Evolutionary conservation across 2,329 filamentous ascomycete genomes (phyloP).

Genomic region (Aureobasidium sp.): DNA sequence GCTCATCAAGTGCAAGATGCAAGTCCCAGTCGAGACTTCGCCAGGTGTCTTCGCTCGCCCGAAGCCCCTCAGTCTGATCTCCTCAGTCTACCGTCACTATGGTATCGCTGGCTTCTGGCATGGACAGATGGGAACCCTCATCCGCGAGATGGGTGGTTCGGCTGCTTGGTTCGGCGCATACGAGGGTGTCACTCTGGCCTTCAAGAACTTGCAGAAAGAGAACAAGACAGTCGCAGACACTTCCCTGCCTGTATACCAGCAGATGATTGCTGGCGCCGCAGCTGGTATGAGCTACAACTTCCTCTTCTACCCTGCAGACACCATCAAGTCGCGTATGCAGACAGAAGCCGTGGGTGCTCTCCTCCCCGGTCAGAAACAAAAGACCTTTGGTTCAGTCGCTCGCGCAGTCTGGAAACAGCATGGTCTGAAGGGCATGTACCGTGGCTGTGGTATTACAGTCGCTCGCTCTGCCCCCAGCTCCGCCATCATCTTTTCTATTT

Average conservation of each 20-base stretch:
- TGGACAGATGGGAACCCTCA: conserved; percentile 85
- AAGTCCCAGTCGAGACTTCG: conserved; percentile 48
- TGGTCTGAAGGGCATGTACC: conserved; percentile 78
- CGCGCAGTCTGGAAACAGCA: conserved; percentile 71
- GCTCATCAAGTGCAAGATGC: conserved; percentile 97
- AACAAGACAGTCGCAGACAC: conserved; percentile 27
- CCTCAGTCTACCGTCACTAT: conserved; percentile 72
- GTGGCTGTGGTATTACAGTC: conserved; percentile 91
- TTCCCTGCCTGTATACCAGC: conserved; percentile 74
- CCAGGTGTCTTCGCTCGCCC: conserved; percentile 40
- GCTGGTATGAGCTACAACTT: conserved; percentile 96
- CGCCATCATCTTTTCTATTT: conserved; percentile 96
- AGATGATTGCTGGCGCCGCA: conserved; percentile 76
- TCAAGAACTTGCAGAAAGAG: conserved; percentile 46
- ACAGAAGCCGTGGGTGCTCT: conserved; percentile 59
- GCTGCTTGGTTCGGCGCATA: conserved; percentile 94
- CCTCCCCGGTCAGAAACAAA: conserved; percentile 43
- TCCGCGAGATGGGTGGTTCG: conserved; percentile 86
- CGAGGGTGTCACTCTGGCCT: conserved; percentile 67
- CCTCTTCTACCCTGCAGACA: conserved; percentile 93
- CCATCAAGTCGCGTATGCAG: conserved; percentile 95
- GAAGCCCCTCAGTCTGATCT: conserved; percentile 64
- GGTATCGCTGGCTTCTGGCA: conserved; percentile 88
- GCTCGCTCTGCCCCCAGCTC: conserved; percentile 83
- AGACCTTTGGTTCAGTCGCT: conserved; percentile 65